Evolutionary conservation across 192 early-diverging fungal species (phyloP).

Genomic region (Gryganskiella cystojenkinii): DNA sequence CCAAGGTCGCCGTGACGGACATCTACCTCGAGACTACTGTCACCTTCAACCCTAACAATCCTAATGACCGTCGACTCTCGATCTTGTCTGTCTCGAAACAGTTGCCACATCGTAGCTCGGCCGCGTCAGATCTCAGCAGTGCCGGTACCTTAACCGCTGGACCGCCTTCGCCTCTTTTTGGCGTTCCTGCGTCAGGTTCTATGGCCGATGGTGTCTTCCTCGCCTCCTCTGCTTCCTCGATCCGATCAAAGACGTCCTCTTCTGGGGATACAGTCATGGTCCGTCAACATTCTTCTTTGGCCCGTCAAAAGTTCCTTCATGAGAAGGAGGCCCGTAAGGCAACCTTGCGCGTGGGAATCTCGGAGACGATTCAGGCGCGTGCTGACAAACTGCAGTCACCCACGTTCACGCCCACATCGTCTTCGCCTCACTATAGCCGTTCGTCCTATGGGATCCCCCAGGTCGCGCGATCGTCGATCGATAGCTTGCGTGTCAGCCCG

Average conservation of each 20-base stretch:
- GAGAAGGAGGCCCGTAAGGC: slow-evolving; percentile 41
- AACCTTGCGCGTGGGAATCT: slow-evolving; percentile 18
- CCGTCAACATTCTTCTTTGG: slow-evolving; percentile 4
- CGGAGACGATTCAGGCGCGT: slow-evolving; percentile 18
- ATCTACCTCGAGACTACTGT: not conserved
- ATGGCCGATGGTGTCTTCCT: not conserved
- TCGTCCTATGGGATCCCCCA: not conserved
- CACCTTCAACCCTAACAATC: not conserved
- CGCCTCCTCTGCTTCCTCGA: slow-evolving; percentile 15
- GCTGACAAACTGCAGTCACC: slow-evolving; percentile 33
- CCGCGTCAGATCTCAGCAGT: slow-evolving; percentile 23
- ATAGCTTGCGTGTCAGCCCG: not conserved
- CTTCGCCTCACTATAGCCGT: too few relatives aligned
- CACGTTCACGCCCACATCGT: not conserved
- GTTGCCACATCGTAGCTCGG: slow-evolving; percentile 9
- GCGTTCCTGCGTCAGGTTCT: not conserved
- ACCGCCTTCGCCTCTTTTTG: not conserved
- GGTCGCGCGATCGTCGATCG: not conserved
- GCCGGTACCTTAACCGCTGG: slow-evolving; percentile 5
- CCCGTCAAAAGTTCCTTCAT: slow-evolving; percentile 19
- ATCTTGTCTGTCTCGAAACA: too few relatives aligned
- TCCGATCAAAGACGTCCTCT: slow-evolving; percentile 15
- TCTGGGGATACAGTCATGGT: slow-evolving; percentile 2
- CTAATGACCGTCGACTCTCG: too few relatives aligned
- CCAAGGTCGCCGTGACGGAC: too few relatives aligned